Conservation (phyloP, 345 rosid species). For the Rhizophora mangle region DNA sequence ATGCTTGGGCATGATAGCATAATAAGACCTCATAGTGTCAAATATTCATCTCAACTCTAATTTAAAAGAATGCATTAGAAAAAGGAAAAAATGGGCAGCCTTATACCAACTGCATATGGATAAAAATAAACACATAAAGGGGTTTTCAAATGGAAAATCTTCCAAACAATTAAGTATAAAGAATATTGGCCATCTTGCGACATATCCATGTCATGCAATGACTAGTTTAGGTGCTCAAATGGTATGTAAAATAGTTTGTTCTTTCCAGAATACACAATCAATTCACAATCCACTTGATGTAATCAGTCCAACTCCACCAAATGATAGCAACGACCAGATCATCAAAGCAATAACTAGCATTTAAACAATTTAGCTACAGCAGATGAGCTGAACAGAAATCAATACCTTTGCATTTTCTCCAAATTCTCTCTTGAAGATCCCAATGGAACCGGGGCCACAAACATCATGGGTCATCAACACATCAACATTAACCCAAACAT, state of each 20-base stretch:
- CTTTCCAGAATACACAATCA: not conserved
- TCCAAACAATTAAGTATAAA: no score
- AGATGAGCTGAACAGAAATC: not conserved
- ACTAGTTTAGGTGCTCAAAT: not conserved
- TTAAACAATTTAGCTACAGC: not conserved
- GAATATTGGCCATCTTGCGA: no score
- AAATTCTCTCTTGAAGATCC: constrained; percentile 87
- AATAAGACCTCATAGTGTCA: not conserved
- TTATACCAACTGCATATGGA: not conserved
- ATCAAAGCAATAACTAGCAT: not conserved
- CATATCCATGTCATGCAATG: not conserved
- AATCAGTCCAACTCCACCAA: not conserved
- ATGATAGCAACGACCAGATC: not conserved
- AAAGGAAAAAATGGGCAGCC: no score
- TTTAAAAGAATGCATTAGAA: not conserved
- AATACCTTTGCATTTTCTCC: constrained; percentile 82
- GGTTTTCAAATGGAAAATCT: no score
- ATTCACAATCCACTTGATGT: not conserved
- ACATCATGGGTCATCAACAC: constrained; percentile 96
- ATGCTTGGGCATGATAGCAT: not conserved
- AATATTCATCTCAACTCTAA: not conserved
- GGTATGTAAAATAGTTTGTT: not conserved
- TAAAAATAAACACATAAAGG: no score
- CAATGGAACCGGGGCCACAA: constrained; percentile 92
- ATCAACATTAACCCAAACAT: constrained; percentile 91